phyloP scores from a whole-genome alignment of 345 rosid genomes.

The Murraya paniculata region DNA sequence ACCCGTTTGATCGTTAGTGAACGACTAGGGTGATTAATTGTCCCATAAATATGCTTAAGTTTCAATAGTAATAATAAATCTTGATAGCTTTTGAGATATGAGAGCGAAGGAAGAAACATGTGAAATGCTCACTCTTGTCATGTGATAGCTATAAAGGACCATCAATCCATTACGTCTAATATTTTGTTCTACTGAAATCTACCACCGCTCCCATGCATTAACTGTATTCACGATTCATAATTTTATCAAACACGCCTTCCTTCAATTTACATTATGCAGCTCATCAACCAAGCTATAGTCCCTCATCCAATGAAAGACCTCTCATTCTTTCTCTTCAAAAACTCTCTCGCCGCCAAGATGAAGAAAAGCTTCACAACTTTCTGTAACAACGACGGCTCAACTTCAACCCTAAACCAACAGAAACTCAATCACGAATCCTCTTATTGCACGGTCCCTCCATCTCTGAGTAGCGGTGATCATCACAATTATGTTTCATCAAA shows the following conservation, averaged over 20 bases:
- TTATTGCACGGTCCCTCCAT: constrained; percentile 14
- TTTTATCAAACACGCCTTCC: no score
- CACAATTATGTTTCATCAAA: neutral
- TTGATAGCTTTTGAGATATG: neutral
- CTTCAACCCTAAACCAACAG: constrained; percentile 65
- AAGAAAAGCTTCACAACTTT: constrained; percentile 58
- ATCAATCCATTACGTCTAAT: neutral
- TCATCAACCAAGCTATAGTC: neutral
- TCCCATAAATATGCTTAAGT: neutral
- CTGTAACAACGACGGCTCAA: constrained; percentile 63
- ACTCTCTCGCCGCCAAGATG: constrained; percentile 60
- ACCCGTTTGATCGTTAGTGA: no score
- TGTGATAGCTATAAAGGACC: constrained; percentile 23
- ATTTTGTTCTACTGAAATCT: neutral
- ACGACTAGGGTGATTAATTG: neutral
- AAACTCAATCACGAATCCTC: neutral
- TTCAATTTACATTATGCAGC: no score
- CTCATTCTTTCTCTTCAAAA: constrained; percentile 66
- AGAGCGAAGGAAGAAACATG: constrained; percentile 17
- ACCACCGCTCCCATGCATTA: constrained; percentile 19
- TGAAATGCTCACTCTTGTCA: constrained; percentile 21
- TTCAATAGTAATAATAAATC: neutral
- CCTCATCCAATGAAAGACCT: constrained; percentile 53
- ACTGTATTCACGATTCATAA: neutral
- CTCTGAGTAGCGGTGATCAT: no score